Percentiles rank a stretch among this genome's conserved stretches.
phyloP scores from a whole-genome alignment of 176 grass and related monocot species.

The Pontederia crassipes region DNA sequence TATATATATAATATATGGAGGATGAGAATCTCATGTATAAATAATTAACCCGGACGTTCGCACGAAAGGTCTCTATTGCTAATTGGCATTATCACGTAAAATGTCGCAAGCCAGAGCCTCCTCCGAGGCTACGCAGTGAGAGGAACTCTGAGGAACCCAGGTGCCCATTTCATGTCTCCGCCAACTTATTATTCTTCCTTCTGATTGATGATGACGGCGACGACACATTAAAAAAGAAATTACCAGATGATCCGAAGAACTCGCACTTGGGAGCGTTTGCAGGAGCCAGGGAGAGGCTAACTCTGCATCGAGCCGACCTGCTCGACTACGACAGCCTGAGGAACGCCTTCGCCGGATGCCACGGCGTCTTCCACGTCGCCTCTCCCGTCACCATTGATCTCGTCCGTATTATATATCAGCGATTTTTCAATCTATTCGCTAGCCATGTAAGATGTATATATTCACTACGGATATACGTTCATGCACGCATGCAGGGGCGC shows the following conservation, averaged over 20 bases:
- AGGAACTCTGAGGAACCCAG: slow-evolving; percentile 11
- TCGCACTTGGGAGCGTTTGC: slow-evolving; percentile 13
- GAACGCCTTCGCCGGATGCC: slow-evolving; percentile 31
- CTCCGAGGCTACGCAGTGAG: slow-evolving; percentile 34
- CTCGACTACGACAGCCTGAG: slow-evolving; percentile 17
- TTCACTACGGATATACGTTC: too few relatives aligned
- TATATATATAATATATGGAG: too few relatives aligned
- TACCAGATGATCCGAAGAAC: slow-evolving; percentile 33
- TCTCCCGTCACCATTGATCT: slow-evolving; percentile 33
- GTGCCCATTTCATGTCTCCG: neutral
- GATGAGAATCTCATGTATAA: too few relatives aligned
- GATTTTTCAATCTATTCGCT: too few relatives aligned
- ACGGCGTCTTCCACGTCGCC: slow-evolving; percentile 49
- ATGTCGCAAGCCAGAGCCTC: slow-evolving; percentile 13
- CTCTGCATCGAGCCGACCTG: slow-evolving; percentile 37
- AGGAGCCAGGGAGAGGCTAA: slow-evolving; percentile 23
- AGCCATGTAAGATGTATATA: too few relatives aligned
- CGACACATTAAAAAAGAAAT: too few relatives aligned
- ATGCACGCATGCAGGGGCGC: too few relatives aligned
- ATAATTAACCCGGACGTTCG: too few relatives aligned
- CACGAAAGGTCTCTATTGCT: too few relatives aligned
- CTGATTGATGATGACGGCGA: too few relatives aligned
- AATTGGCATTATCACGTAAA: too few relatives aligned
- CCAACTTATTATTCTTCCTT: too few relatives aligned
- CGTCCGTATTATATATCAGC: neutral